Percentiles rank a stretch among this genome's conserved stretches.
Conservation (phyloP, 139 green algal species). For the Tetraselmis chui region DNA sequence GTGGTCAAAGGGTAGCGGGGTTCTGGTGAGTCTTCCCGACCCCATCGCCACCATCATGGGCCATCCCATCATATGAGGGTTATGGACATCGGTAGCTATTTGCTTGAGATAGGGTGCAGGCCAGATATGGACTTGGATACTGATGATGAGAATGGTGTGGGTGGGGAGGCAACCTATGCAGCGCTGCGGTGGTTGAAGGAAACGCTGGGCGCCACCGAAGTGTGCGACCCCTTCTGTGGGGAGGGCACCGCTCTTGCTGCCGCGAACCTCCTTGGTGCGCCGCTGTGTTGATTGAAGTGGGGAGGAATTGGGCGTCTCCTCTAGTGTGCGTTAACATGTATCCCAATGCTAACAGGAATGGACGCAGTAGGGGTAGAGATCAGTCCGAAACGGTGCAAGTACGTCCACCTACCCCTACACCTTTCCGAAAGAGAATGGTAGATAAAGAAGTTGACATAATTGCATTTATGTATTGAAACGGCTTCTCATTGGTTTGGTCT, state of each 20-base stretch:
- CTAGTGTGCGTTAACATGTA: neutral
- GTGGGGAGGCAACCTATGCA: neutral
- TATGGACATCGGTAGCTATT: neutral
- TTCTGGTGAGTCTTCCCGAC: neutral
- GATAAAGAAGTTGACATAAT: no score
- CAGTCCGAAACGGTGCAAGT: neutral
- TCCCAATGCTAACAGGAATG: neutral
- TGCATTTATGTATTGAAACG: neutral
- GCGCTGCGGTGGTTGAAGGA: neutral
- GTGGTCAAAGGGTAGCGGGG: neutral
- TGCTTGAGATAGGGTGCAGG: neutral
- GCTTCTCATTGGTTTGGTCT: neutral
- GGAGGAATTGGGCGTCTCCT: neutral
- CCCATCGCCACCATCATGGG: neutral
- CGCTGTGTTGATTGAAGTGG: neutral
- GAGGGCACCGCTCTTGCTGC: neutral
- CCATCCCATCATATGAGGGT: neutral
- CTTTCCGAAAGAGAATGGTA: no score
- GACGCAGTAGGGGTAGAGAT: neutral
- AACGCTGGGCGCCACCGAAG: neutral
- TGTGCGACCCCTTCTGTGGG: neutral
- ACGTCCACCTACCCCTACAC: no score
- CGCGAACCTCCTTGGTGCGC: neutral
- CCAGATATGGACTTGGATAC: no score
- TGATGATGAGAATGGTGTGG: neutral